Base-by-base conservation (phyloP, 2,329 filamentous ascomycete genomes). In the Ophiosphaerella narmari region DNA sequence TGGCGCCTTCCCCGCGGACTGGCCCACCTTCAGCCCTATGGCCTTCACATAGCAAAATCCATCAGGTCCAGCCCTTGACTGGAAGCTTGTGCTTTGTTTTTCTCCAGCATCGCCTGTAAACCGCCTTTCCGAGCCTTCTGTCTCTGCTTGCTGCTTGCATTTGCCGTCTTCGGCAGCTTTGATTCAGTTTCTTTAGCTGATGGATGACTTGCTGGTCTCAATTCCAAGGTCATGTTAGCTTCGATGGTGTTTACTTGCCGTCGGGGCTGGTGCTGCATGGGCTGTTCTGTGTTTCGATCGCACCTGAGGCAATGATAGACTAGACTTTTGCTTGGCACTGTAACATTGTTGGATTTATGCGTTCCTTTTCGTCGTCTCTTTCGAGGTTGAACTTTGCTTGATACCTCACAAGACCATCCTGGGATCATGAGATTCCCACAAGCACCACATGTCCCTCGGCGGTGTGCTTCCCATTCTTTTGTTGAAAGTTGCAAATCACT, bases 81-180 rank as follows among this genome's bases (percentile, higher is more conserved):
- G 14, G 69, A 65, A 16, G 48, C 55, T 66, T 77, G 44, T 59
- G 59, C 59, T 48, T 75, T 76, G 60, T 62, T 75, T 54, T 75
- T 78, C 5, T 77, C 77, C n/a, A 84, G 70, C 48, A 82, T 71
- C 32, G 80, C 80, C 59, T 82, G 78, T 9, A 84, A 65, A 4
- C 80, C 80, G 24, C 78, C 78, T 55, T 82, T 84, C 23, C 82
- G 72, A 47, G 78, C 72, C 60, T 82, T 83, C 21, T 80, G 79
- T 58, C 81, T 73, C 59, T 82, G 81, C 66, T 82, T 83, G 71
- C 80, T 83, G 68, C 65, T 73, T 31, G 68, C 63, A 46, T 71
- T 81, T 12, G 75, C 69, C 37, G 79, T 64, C 53, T 69, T 72
- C 23, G 52, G 47, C 21, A 59, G 39, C 34, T 59, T 63, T 38